Base-by-base conservation (phyloP, 257 asterid species). In the Leonotis leonurus region DNA sequence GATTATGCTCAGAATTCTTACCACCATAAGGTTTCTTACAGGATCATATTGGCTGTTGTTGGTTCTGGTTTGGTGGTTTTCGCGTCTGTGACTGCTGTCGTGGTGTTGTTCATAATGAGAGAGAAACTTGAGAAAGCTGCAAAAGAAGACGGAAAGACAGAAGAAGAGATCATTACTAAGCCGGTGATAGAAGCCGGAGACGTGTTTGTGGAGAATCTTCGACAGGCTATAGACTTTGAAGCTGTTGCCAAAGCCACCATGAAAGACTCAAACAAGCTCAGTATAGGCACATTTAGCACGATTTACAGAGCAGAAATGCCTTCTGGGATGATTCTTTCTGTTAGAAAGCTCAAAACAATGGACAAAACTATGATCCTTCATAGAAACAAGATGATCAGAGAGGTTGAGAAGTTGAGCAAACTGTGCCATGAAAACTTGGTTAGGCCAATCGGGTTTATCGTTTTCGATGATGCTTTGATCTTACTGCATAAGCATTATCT, bases 221-320 rank as follows among this genome's bases (percentile, higher is more conserved):
- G 68, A 65, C 99, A 93, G 74, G 97, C 99, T 2, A 71, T 89
- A 18, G 97, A 89, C 71, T 93, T 83, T 41, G 97, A 89, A 65
- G 91, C 95, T 7, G 90, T 84, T 6, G 90, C 85, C 1, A 87
- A 80, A 75, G 88, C 97, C 54, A 81, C 85, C 17, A 46, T 78
- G 76, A 85, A 89, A 73, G 96, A 93, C 13, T 76, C 92, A 0
- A 89, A 81, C 58, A 82, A 76, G 77, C 77, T 85, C 48, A 77
- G 83, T 68, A 53, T 67, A 3, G 96, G 96, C 52, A 93, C 99
- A 4, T 93, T 93, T 56, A 93, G 97, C 73, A 70, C 83, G 1
- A 85, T 89, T 29, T 93, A 83, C 76, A 81, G 70, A 76, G 97
- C 97, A 2, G 97, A 89, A 24, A 93, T 93, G 99, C 96, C 99